Base-by-base conservation (phyloP, 169 alveolate genomes). In the Amoebophrya sp. region DNA sequence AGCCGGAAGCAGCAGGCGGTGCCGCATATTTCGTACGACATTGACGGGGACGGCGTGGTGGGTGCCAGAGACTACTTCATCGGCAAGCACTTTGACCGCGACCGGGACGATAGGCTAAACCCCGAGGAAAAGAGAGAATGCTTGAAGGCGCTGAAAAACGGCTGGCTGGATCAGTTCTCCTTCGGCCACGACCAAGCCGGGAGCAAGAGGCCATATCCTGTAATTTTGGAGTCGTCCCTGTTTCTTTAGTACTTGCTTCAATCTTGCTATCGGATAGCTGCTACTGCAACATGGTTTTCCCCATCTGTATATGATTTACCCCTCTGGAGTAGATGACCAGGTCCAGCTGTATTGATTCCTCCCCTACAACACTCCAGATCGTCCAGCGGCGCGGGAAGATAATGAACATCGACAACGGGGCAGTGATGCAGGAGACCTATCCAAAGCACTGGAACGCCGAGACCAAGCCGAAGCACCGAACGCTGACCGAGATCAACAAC, bases 11-110 rank as follows among this genome's bases (percentile, higher is more conserved):
- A 58, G 78, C 78, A 58, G 78, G 26, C 78, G 43, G 78, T 94
- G 7, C 96, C 96, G 39, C 95, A 94, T 88, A 92, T 94, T 31
- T 89, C 94, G 29, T 94, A 90, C 88, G 96, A 94, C 70, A 88
- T 95, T 26, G 95, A 94, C 70, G 91, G 94, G 42, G 96, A 95
- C 90, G 96, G 95, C 31, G 92, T 90, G 40, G 95, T 95, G 23
- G 94, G 95, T 0, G 93, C 92, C 58, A 88, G 93, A 45, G 96
- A 95, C 87, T 94, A 41, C 58, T 92, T 93, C 29, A 92, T 95
- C 45, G 92, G 93, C 0, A 93, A 92, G 45, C 88, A 92, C 69
- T 94, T 93, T 88, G 95, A 95, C 91, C 50, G 87, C 15, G 95
- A 95, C 90, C 88, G 92, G 45, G 96, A 95, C 91, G 95, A 95